Base-by-base conservation (phyloP, 169 alveolate genomes). In the Perkinsus marinus region DNA sequence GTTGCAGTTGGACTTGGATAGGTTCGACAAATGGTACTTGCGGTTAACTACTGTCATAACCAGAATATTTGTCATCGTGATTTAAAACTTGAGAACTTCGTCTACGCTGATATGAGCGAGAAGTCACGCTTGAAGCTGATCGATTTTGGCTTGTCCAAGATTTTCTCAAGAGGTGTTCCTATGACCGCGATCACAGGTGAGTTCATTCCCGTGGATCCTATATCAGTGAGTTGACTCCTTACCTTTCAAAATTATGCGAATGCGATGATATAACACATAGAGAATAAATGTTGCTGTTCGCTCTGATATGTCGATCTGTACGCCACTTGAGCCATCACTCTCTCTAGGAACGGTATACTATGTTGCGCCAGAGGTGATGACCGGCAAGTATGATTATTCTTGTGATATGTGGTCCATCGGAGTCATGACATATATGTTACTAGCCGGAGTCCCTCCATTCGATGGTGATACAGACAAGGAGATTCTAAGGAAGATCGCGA, bases 371-470 rank as follows among this genome's bases (percentile, higher is more conserved):
- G 95, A 93, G 39, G 93, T 93, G 5, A 57, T 57, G 79, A 57
- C 79, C 7, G 94, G 95, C 57, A 46, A 93, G 68, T 93, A 93
- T 91, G 92, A 92, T 0, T 90, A 93, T 17, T 92, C 92, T 30
- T 93, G 95, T 89, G 95, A 93, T 91, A 90, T 93, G 92, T 93
- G 95, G 95, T 92, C 94, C 16, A 69, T 93, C 39, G 95, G 95
- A n/a, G 96, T 96, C 39, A 94, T 94, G 37, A 69, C 92, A 16
- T 93, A 90, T 92, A 94, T 95, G 41, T 92, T 95, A 39, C 94
- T 95, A 0, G 92, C 96, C 10, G 97, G 97, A 2, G 90, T 89
- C 68, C 97, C 97, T 3, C 98, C 98, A 30, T 97, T 97, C 91
- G 94, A 95, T 90, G 99, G 98, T 34, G 92, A 93, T 79, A 92